These are phyloP conservation scores for Coemansia sp. DNA, from an alignment of 192 early-diverging fungal species.

Conservation along the genomic window DNA sequence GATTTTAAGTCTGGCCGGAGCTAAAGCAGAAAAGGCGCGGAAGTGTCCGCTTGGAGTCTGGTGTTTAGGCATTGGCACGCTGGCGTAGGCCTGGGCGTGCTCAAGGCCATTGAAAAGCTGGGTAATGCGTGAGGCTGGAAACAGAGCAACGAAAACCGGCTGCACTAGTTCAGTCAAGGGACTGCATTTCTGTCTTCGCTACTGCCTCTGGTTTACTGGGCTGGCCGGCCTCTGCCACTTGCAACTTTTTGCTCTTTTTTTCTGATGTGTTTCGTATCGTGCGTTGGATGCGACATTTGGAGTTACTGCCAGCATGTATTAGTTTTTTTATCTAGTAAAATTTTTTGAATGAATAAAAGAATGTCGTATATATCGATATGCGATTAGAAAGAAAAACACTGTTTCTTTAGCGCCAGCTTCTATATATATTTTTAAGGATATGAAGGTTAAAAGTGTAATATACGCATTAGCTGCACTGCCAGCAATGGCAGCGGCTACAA, in stretches of 20 bases:
- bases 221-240: conserved; percentile 22
- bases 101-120: conserved; percentile 34
- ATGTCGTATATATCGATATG: too few species aligned
- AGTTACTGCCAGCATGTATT: not conserved
- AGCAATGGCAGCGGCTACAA: not conserved
- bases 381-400: not conserved
- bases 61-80: conserved; percentile 29
- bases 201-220: conserved; percentile 21
- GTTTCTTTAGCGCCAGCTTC: not conserved
- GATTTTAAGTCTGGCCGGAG: conserved; percentile 10
- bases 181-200: conserved; percentile 22
- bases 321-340: not conserved
- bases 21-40: conserved; percentile 4
- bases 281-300: not conserved
- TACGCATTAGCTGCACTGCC: not conserved
- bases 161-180: conserved; percentile 36
- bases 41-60: conserved; percentile 33
- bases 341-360: not conserved
- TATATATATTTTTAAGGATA: not conserved
- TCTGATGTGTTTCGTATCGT: not conserved
- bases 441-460: not conserved
- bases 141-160: conserved; percentile 50
- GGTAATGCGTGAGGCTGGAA: conserved; percentile 45
- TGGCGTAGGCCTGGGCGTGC: conserved; percentile 38
- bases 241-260: conserved; percentile 8